Evolutionary conservation across 805 yeast genomes (phyloP).

Genomic region (Cyberlindnera misumaiensis): DNA sequence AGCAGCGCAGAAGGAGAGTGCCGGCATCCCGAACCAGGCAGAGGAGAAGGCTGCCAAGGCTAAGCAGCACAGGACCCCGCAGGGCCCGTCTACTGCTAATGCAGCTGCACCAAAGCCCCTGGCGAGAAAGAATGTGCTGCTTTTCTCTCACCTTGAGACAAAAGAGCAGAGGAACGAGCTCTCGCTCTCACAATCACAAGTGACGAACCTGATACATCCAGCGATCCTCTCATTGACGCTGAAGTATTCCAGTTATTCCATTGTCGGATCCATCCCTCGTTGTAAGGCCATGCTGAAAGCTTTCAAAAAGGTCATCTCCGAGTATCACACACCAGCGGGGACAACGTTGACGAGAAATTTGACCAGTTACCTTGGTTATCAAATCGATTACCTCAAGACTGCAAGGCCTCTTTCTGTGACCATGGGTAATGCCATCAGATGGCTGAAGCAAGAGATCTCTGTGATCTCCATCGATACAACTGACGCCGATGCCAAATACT

Average conservation of each 20-base stretch:
- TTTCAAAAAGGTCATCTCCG: conserved; percentile 70
- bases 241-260: conserved; percentile 73
- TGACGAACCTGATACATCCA: conserved; percentile 64
- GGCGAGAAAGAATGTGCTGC: conserved; percentile 45
- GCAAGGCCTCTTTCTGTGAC: conserved; percentile 88
- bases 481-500: conserved; percentile 52
- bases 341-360: conserved; percentile 83
- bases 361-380: conserved; percentile 82
- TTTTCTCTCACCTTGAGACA: conserved; percentile 76
- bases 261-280: conserved; percentile 86
- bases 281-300: conserved; percentile 80
- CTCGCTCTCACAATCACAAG: conserved; percentile 17
- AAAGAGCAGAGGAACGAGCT: conserved; percentile 59
- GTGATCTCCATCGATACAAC: conserved; percentile 64
- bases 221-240: conserved; percentile 71
- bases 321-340: conserved; percentile 79
- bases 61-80: conserved; percentile 35
- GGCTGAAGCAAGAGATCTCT: conserved; percentile 93
- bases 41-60: conserved; percentile 27
- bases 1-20: conserved; percentile 76
- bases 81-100: conserved; percentile 18
- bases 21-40: conserved; percentile 41
- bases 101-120: conserved; percentile 27
- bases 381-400: conserved; percentile 84
- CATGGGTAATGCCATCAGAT: conserved; percentile 97